Percentiles rank a stretch among this genome's conserved stretches.
These are phyloP conservation scores for Cardamine resedifolia DNA, from an alignment of 345 rosid species.

Conservation along the genomic window DNA sequence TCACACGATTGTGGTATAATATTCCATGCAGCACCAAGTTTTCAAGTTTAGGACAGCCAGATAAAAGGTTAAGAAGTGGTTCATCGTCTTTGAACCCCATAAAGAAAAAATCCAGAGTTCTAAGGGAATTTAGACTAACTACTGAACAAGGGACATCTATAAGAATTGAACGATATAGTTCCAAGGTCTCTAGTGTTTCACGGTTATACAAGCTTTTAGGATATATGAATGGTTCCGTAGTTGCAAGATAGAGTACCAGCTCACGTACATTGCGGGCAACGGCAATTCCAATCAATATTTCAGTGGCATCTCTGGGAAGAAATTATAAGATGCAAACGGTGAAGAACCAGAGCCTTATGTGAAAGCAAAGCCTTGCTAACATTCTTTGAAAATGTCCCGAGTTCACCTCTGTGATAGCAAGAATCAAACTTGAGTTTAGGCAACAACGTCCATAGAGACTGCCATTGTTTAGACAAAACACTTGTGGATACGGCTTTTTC, in stretches of 20 bases:
- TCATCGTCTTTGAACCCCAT: neutral
- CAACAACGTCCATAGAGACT: neutral
- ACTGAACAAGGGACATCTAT: conserved; percentile 1
- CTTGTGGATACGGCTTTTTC: neutral
- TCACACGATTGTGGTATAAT: neutral
- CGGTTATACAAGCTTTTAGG: conserved; percentile 3
- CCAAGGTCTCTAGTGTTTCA: neutral
- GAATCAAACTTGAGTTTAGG: neutral
- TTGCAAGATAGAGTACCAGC: neutral
- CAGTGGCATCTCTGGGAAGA: no score
- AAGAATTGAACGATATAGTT: neutral
- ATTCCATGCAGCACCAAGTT: neutral
- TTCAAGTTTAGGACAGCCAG: conserved; percentile 18
- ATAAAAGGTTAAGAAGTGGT: neutral
- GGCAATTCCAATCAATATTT: no score
- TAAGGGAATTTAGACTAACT: neutral
- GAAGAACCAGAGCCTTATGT: no score
- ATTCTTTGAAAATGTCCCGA: neutral
- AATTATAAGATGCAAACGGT: no score
- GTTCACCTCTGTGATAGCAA: neutral
- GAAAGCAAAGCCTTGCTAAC: no score
- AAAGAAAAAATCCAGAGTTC: neutral
- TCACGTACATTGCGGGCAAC: neutral
- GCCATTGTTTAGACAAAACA: conserved; percentile 17
- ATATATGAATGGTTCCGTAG: neutral